Conservation (phyloP, 2,329 filamentous ascomycete species). For the Diatrype stigma region DNA sequence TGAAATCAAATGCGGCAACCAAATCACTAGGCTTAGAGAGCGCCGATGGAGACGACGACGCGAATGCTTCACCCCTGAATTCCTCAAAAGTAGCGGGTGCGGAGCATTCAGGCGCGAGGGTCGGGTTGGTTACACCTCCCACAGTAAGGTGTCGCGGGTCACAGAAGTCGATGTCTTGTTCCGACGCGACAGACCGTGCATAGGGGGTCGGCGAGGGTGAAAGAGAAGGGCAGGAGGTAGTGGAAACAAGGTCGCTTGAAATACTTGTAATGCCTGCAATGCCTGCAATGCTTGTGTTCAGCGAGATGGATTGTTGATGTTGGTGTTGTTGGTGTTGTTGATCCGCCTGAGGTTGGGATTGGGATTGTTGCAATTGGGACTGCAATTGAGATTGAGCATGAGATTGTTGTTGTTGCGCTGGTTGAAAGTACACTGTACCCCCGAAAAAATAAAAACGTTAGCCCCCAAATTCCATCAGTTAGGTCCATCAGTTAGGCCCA, state of each 20-base stretch:
- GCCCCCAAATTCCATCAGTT: constrained; percentile 30
- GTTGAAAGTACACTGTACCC: constrained; percentile 26
- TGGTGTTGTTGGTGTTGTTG: constrained; percentile 29
- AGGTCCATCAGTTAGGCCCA: no score
- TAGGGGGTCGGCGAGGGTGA: constrained; percentile 83
- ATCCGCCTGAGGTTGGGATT: constrained; percentile 38
- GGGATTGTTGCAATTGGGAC: no score
- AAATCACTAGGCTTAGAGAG: constrained; percentile 44
- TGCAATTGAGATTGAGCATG: no score
- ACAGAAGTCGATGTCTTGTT: constrained; percentile 78
- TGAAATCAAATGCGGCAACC: constrained; percentile 50
- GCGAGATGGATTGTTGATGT: constrained; percentile 46
- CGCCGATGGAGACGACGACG: constrained; percentile 17
- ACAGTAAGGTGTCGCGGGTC: constrained; percentile 89
- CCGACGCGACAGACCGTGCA: constrained; percentile 62
- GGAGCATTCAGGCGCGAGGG: constrained; percentile 58
- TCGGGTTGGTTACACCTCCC: constrained; percentile 45
- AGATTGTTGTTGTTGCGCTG: no score
- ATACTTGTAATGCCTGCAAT: no score
- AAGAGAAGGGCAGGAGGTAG: constrained; percentile 75
- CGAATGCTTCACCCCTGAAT: constrained; percentile 40
- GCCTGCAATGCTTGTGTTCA: constrained; percentile 57
- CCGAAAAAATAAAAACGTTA: constrained; percentile 17
- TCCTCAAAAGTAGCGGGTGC: constrained; percentile 62
- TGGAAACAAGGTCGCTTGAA: constrained; percentile 67